These are phyloP conservation scores for Liriodendron chinense DNA, from an alignment of 164 flowering plant species.

Conservation along the genomic window DNA sequence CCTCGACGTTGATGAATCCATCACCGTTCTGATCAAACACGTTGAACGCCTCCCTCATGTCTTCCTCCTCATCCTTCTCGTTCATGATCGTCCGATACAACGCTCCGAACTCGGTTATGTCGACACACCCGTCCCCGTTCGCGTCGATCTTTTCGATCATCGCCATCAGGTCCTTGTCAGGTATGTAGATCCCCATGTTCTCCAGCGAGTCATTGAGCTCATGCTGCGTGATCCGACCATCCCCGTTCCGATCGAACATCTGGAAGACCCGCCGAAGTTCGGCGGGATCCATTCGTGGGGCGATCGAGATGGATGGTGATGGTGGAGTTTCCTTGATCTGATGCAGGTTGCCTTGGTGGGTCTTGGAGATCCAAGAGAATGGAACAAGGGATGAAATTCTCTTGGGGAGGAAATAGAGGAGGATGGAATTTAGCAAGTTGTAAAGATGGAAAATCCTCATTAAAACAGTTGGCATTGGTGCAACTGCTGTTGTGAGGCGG, in stretches of 20 bases:
- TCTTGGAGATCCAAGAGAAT: neutral
- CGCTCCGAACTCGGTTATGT: slow-evolving; percentile 56
- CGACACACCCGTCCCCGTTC: slow-evolving; percentile 67
- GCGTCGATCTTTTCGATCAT: slow-evolving; percentile 67
- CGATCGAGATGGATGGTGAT: neutral
- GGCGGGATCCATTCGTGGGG: slow-evolving; percentile 31
- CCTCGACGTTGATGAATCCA: slow-evolving; percentile 68
- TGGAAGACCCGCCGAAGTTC: slow-evolving; percentile 64
- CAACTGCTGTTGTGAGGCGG: neutral
- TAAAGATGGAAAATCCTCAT: neutral
- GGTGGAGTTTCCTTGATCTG: neutral
- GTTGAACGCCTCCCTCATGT: slow-evolving; percentile 70
- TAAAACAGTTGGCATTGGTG: slow-evolving; percentile 3
- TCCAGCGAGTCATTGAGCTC: slow-evolving; percentile 59
- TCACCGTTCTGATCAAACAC: slow-evolving; percentile 77
- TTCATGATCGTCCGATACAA: slow-evolving; percentile 54
- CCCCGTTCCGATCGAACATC: slow-evolving; percentile 70
- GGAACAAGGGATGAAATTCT: slow-evolving; percentile 4
- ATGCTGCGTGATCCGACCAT: slow-evolving; percentile 60
- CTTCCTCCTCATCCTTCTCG: slow-evolving; percentile 57
- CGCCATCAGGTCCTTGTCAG: slow-evolving; percentile 44
- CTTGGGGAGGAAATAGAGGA: slow-evolving; percentile 7
- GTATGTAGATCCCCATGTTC: slow-evolving; percentile 56
- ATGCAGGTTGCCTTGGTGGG: neutral
- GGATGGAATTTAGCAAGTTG: slow-evolving; percentile 2